phyloP scores from a whole-genome alignment of 495 filamentous ascomycete genomes.

The Neurospora sp. region DNA sequence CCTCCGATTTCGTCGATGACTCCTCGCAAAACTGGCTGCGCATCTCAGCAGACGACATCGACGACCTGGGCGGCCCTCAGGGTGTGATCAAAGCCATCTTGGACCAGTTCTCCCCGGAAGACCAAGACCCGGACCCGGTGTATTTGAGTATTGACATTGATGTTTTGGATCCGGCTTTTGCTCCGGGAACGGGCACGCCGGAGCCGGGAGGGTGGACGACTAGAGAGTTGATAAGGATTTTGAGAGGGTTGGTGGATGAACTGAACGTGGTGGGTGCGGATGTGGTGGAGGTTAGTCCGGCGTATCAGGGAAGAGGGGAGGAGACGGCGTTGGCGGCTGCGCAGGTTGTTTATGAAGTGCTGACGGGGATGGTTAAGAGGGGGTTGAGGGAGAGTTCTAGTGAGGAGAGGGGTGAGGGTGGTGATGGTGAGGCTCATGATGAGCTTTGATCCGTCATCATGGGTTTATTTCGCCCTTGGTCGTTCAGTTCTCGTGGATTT shows the following conservation, averaged over 20 bases:
- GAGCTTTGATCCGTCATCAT: slow-evolving; percentile 21
- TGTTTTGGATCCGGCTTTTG: slow-evolving; percentile 60
- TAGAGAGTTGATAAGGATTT: slow-evolving; percentile 57
- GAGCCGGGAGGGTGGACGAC: slow-evolving; percentile 70
- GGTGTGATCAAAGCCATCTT: too few species aligned
- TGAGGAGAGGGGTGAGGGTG: neutral
- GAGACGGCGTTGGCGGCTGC: slow-evolving; percentile 77
- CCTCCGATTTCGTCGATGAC: slow-evolving; percentile 58
- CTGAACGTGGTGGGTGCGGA: slow-evolving; percentile 66
- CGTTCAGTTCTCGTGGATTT: neutral
- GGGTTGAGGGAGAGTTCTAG: slow-evolving; percentile 15
- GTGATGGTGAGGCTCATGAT: slow-evolving; percentile 9
- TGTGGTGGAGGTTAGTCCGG: slow-evolving; percentile 79
- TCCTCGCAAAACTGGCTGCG: slow-evolving; percentile 53
- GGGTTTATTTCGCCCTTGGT: neutral
- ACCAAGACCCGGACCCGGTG: slow-evolving; percentile 42
- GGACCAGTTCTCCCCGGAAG: slow-evolving; percentile 38
- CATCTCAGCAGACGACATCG: slow-evolving; percentile 59
- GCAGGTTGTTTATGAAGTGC: slow-evolving; percentile 71
- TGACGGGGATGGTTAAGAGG: slow-evolving; percentile 69
- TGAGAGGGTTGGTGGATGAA: slow-evolving; percentile 53
- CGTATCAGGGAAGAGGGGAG: slow-evolving; percentile 76
- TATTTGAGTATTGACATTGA: slow-evolving; percentile 73
- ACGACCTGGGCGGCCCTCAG: slow-evolving; percentile 44
- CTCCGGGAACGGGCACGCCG: slow-evolving; percentile 64